Evolutionary conservation across 768 basidiomycete genomes (phyloP).

Genomic region (Leccinum truebloodii): DNA sequence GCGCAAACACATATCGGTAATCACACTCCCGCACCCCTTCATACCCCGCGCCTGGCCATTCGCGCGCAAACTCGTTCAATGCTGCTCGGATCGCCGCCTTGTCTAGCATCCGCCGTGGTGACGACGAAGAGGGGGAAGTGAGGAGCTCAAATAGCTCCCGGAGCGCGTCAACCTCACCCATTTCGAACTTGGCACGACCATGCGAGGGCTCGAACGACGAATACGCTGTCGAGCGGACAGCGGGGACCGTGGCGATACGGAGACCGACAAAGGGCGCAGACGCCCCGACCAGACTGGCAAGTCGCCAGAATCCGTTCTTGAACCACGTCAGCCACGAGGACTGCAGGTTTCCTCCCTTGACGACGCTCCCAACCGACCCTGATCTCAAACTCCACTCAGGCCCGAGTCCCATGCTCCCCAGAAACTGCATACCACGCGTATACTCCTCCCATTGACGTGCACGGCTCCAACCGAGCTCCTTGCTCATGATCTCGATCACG

Average conservation of each 20-base stretch:
- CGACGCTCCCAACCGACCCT: not conserved
- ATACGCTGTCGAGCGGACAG: not conserved
- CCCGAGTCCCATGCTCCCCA: slow-evolving; percentile 83
- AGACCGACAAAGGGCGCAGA: not conserved
- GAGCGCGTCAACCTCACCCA: slow-evolving; percentile 47
- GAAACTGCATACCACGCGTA: slow-evolving; percentile 58
- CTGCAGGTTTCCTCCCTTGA: not conserved
- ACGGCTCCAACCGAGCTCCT: slow-evolving; percentile 77
- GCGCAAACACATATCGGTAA: slow-evolving; percentile 71
- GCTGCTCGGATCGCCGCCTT: slow-evolving; percentile 43
- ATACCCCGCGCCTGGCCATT: slow-evolving; percentile 47
- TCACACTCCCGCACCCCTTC: slow-evolving; percentile 62
- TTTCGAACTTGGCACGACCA: slow-evolving; percentile 55
- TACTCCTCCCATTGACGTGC: slow-evolving; percentile 61
- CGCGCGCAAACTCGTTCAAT: slow-evolving; percentile 43
- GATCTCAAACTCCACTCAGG: slow-evolving; percentile 33
- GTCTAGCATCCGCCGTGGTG: slow-evolving; percentile 34
- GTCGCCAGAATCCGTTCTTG: slow-evolving; percentile 12
- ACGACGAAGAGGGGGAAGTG: not conserved
- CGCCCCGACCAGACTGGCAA: slow-evolving; percentile 25
- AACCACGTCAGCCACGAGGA: slow-evolving; percentile 9
- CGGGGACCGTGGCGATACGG: not conserved
- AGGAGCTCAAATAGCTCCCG: slow-evolving; percentile 35
- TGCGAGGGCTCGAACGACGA: slow-evolving; percentile 33
- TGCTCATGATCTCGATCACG: slow-evolving; percentile 89